A percentile compares a stretch with the other conserved stretches of the same genome.
Evolutionary conservation across 2,329 filamentous ascomycete species (phyloP).

Genomic region (Pseudogymnoascus sp.): DNA sequence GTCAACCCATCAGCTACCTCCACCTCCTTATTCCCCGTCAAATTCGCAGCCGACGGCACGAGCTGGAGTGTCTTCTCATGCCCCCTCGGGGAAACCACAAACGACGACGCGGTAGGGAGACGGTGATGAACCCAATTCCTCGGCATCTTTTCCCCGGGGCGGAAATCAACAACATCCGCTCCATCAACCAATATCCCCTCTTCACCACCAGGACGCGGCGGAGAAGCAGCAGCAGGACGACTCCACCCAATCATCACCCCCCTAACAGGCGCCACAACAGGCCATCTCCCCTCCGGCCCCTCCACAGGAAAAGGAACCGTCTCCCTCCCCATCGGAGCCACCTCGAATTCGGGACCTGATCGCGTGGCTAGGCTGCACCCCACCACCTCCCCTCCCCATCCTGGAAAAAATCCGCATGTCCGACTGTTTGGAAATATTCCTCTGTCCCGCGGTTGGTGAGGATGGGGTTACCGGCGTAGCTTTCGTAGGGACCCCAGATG

Average conservation of each 20-base stretch:
- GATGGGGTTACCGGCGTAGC: slow-evolving; percentile 35
- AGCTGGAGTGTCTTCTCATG: not conserved
- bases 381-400: slow-evolving; percentile 21
- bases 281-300: slow-evolving; percentile 36
- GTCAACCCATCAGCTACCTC: not conserved
- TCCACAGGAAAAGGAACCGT: too few relatives aligned
- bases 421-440: slow-evolving; percentile 36
- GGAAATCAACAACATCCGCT: not conserved
- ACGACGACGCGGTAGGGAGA: not conserved
- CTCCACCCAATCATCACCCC: not conserved
- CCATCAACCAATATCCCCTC: not conserved
- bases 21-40: not conserved
- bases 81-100: not conserved
- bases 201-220: not conserved
- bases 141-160: not conserved
- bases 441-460: slow-evolving; percentile 33
- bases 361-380: slow-evolving; percentile 11
- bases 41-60: not conserved
- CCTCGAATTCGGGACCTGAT: too few relatives aligned
- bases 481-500: slow-evolving; percentile 34
- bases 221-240: not conserved
- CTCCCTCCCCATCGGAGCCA: slow-evolving; percentile 29
- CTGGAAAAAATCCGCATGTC: slow-evolving; percentile 38
- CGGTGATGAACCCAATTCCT: not conserved
- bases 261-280: slow-evolving; percentile 30